Evolutionary conservation across 129 eudicot genomes (phyloP), one percentile per base, ranked within the genome.

Genomic region (Sambucus nigra): DNA sequence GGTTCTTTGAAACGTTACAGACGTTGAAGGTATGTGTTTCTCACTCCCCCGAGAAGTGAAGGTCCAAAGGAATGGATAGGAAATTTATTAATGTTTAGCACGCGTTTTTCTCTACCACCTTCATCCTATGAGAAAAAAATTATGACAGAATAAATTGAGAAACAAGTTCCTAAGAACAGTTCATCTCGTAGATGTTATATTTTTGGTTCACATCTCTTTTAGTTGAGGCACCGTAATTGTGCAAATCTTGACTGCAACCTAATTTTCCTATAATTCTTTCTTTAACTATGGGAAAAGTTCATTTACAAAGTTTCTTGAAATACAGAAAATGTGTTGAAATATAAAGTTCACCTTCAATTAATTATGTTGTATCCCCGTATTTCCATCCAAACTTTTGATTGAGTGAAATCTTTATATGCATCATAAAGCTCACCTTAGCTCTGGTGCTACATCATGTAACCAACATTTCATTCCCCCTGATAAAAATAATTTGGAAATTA

Each of bases 171-270:
- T 26, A 61, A 23, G 44, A 28, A 60, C 33, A 57, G 40, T 15
- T 67, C 77, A 57, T 91, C 82, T 72, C 94, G 89, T 33, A 91
- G 70, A 67, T 91, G 99, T 68, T 80, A 79, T 63, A 60, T 86
- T 71, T 91, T 95, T 75, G 73, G 68, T 27, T 82, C 99, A 13
- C 70, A 82, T 66, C 79, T 91, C 47, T 80, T 83, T 21, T 84
- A 77, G 65, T 55, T 91, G 77, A 80, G 99, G 75, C 99, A 86
- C 61, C 86, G 99, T 18, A 86, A 91, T 33, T 91, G 99, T 60
- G 99, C 99, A 63, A 91, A 91, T 78, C 69, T 82, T 11, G 95
- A 91, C 70, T 91, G 99, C 84, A 91, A 91, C 66, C 79, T 82
- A 16, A 89, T 91, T 69, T 79, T 68, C 71, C 63, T 91, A 95